These are phyloP conservation scores for Papilionanthe hybrid DNA, from an alignment of 116 monocot genomes.

Conservation along the genomic window DNA sequence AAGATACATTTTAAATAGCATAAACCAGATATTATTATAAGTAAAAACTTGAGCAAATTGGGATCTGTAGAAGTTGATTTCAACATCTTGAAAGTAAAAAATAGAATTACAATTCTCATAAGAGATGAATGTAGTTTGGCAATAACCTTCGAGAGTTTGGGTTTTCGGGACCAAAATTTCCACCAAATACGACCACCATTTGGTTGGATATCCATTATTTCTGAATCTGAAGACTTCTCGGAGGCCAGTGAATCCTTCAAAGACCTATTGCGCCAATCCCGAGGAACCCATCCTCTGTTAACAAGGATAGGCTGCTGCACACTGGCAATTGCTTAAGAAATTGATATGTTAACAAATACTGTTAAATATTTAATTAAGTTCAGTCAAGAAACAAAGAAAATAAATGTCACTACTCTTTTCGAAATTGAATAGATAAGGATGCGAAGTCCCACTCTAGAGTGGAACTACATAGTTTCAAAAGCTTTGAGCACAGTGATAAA, in stretches of 20 bases:
- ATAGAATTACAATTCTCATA: background rate
- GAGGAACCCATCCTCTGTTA: conserved; percentile 88
- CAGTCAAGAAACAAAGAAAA: background rate
- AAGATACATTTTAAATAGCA: background rate
- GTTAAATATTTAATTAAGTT: conserved; percentile 1
- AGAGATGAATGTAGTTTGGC: background rate
- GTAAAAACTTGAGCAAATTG: background rate
- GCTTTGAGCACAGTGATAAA: background rate
- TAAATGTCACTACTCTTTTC: background rate
- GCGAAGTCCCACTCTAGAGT: background rate
- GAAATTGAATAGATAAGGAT: background rate
- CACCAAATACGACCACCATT: conserved; percentile 35
- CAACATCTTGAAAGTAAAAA: background rate
- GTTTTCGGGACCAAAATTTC: conserved; percentile 74
- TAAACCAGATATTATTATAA: background rate
- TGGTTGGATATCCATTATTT: conserved; percentile 7
- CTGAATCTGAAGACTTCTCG: conserved; percentile 19
- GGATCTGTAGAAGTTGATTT: background rate
- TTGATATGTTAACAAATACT: conserved; percentile 4
- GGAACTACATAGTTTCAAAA: background rate
- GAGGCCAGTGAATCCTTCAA: conserved; percentile 16
- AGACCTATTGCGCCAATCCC: conserved; percentile 48
- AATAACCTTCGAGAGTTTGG: conserved; percentile 34
- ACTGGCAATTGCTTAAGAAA: conserved; percentile 50
- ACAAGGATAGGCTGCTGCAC: conserved; percentile 69